phyloP scores from a whole-genome alignment of 768 basidiomycete species.

The Russula sp. region DNA sequence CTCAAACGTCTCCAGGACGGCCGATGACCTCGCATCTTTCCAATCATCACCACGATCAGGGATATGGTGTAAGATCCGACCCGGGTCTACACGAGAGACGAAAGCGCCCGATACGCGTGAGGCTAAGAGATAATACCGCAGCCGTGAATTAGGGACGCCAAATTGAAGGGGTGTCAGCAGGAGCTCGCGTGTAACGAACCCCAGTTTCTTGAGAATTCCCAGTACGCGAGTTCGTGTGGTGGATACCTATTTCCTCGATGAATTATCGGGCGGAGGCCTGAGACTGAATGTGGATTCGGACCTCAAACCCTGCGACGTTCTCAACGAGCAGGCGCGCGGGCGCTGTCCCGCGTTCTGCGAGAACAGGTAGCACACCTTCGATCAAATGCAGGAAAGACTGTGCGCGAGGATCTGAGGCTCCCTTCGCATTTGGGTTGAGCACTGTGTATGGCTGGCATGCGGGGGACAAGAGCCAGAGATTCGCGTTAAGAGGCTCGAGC shows the following conservation, averaged over 20 bases:
- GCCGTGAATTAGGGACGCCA: slow-evolving; percentile 74
- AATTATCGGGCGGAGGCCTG: neutral
- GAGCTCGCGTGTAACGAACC: slow-evolving; percentile 56
- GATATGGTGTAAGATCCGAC: slow-evolving; percentile 44
- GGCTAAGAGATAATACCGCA: slow-evolving; percentile 76
- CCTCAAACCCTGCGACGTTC: slow-evolving; percentile 83
- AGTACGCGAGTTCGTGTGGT: slow-evolving; percentile 54
- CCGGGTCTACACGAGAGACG: slow-evolving; percentile 31
- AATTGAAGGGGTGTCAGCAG: slow-evolving; percentile 73
- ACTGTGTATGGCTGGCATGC: slow-evolving; percentile 84
- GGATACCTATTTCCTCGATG: slow-evolving; percentile 44
- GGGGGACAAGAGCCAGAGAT: slow-evolving; percentile 75
- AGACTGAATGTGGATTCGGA: slow-evolving; percentile 25
- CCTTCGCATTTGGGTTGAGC: slow-evolving; percentile 66
- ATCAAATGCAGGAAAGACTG: slow-evolving; percentile 70
- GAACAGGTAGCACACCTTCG: slow-evolving; percentile 52
- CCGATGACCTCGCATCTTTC: slow-evolving; percentile 35
- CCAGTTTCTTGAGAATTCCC: slow-evolving; percentile 44
- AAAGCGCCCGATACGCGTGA: slow-evolving; percentile 37
- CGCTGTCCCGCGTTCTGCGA: slow-evolving; percentile 40
- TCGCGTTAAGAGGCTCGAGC: slow-evolving; percentile 44
- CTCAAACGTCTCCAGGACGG: slow-evolving; percentile 13
- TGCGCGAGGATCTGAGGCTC: slow-evolving; percentile 66
- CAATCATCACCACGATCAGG: slow-evolving; percentile 43
- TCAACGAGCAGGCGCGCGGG: slow-evolving; percentile 65